Evolutionary conservation across 2,329 filamentous ascomycete species (phyloP).

Genomic region (Sclerotinia nivalis): DNA sequence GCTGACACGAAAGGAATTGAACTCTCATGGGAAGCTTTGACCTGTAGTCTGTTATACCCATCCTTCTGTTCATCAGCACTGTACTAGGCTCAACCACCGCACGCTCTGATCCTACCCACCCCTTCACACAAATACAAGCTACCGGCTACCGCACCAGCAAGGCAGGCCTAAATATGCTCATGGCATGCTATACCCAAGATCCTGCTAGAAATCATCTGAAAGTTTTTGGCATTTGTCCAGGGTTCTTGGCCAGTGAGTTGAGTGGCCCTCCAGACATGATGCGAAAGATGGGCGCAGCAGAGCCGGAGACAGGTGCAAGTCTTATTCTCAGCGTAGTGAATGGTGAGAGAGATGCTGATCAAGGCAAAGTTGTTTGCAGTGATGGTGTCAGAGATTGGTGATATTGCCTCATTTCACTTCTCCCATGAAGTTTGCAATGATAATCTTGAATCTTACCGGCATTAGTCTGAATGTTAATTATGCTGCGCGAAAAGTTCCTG

Average conservation of each 20-base stretch:
- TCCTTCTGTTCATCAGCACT: constrained; percentile 38
- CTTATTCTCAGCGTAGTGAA: constrained; percentile 36
- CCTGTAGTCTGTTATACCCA: constrained; percentile 23
- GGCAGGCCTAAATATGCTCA: constrained; percentile 38
- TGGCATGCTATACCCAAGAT: constrained; percentile 36
- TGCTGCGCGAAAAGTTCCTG: no score
- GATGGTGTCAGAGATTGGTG: constrained; percentile 3
- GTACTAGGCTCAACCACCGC: constrained; percentile 29
- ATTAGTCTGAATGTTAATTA: no score
- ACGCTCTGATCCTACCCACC: constrained; percentile 24
- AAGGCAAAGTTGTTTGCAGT: neutral
- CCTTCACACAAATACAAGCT: constrained; percentile 27
- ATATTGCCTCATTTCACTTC: neutral
- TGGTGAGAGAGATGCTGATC: constrained; percentile 30
- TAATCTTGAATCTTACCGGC: no score
- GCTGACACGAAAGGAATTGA: constrained; percentile 34
- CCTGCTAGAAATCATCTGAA: constrained; percentile 34
- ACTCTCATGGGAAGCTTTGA: neutral
- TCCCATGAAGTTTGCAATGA: no score
- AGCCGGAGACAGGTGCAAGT: constrained; percentile 33
- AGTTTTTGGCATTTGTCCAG: constrained; percentile 38
- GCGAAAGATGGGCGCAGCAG: constrained; percentile 16
- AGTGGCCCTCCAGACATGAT: constrained; percentile 25
- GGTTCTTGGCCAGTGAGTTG: constrained; percentile 36
- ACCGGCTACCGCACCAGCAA: constrained; percentile 37